phyloP scores from a whole-genome alignment of 345 rosid species.

The Lepidium didymum region DNA sequence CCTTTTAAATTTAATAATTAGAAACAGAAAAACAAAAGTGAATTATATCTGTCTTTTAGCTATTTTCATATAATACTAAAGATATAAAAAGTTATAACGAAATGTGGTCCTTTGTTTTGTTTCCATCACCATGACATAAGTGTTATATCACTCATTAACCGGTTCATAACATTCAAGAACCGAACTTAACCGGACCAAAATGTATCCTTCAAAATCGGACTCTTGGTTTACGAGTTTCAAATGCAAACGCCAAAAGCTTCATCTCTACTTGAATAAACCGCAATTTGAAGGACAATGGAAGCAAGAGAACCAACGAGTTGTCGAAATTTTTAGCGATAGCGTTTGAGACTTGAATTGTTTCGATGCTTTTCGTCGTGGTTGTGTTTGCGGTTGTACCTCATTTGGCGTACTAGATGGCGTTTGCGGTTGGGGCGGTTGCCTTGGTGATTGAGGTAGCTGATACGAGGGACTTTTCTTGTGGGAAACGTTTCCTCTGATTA shows the following conservation, averaged over 20 bases:
- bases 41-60: slow-evolving; percentile 19
- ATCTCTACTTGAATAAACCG: not conserved
- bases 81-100: not conserved
- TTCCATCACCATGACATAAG: slow-evolving; percentile 23
- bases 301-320: slow-evolving; percentile 44
- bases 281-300: slow-evolving; percentile 41
- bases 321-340: slow-evolving; percentile 15
- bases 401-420: not conserved
- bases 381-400: not conserved
- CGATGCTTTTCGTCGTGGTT: not conserved
- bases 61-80: not conserved
- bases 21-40: not conserved
- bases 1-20: slow-evolving; percentile 2
- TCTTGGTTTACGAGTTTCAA: not conserved
- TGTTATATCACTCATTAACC: slow-evolving; percentile 9
- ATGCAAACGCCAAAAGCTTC: slow-evolving; percentile 7
- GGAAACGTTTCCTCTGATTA: not conserved
- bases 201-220: not conserved
- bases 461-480: not conserved
- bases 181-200: not conserved
- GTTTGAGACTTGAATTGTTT: not conserved
- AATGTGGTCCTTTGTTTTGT: slow-evolving; percentile 7
- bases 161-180: slow-evolving; percentile 6
- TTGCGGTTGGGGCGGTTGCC: not conserved
- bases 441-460: slow-evolving; percentile 15